phyloP scores from a whole-genome alignment of 2,329 filamentous ascomycete genomes.

The Coccinonectria pachysandricola region DNA sequence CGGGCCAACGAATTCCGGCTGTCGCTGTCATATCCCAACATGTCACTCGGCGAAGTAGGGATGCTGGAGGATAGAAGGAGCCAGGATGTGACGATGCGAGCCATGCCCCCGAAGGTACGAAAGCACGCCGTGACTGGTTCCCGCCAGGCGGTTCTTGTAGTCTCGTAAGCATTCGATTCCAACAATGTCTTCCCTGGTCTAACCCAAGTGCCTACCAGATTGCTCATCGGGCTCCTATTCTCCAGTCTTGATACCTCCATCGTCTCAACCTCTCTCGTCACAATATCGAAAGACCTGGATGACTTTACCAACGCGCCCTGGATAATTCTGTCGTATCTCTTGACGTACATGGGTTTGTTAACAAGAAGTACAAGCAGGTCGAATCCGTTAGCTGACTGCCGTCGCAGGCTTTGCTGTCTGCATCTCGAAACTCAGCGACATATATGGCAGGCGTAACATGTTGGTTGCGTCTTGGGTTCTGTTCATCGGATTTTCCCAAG shows the following conservation, averaged over 20 bases:
- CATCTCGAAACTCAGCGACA: constrained; percentile 49
- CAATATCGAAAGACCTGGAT: constrained; percentile 41
- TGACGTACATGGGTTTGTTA: constrained; percentile 49
- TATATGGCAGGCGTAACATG: constrained; percentile 44
- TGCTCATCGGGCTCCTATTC: constrained; percentile 43
- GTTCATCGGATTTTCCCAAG: constrained; percentile 45
- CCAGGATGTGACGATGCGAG: constrained; percentile 2
- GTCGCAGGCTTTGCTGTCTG: constrained; percentile 42
- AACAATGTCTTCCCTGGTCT: neutral
- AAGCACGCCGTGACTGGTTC: constrained; percentile 15
- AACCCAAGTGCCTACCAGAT: no score
- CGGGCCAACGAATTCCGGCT: constrained; percentile 18
- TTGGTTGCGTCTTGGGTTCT: constrained; percentile 41
- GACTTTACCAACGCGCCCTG: constrained; percentile 43
- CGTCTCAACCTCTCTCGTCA: constrained; percentile 47
- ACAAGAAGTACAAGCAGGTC: no score
- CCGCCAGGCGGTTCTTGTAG: constrained; percentile 24
- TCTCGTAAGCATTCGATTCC: constrained; percentile 19
- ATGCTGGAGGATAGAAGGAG: constrained; percentile 6
- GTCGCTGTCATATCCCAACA: constrained; percentile 25
- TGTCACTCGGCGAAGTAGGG: constrained; percentile 22
- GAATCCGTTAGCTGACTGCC: constrained; percentile 10
- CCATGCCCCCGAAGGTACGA: constrained; percentile 8
- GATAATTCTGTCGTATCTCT: constrained; percentile 45
- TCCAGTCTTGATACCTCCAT: constrained; percentile 49